Percentiles rank a stretch among this genome's conserved stretches.
Evolutionary conservation across 2,329 filamentous ascomycete species (phyloP).

Genomic region (Metarhizium robertsii): DNA sequence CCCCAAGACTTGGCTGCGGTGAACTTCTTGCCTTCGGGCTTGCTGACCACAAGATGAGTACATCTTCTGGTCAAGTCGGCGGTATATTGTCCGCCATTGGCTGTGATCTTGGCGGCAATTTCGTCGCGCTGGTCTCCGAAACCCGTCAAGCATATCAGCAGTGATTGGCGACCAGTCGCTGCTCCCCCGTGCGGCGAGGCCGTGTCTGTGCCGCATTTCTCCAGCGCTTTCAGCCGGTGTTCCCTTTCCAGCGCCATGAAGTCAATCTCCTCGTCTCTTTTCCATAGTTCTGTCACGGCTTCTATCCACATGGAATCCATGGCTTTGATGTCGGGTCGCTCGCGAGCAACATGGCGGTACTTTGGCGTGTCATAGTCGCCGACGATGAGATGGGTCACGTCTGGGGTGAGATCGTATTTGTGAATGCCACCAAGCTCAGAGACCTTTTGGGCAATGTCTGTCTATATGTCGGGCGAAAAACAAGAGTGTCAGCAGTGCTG

Average conservation of each 20-base stretch:
- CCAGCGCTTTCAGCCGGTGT: slow-evolving; percentile 55
- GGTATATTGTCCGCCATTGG: slow-evolving; percentile 74
- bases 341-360: slow-evolving; percentile 88
- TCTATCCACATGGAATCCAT: slow-evolving; percentile 80
- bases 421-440: slow-evolving; percentile 77
- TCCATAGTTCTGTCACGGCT: slow-evolving; percentile 71
- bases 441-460: slow-evolving; percentile 53
- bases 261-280: slow-evolving; percentile 69
- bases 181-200: slow-evolving; percentile 11
- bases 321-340: slow-evolving; percentile 75
- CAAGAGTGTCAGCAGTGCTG: slow-evolving; percentile 1
- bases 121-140: slow-evolving; percentile 56
- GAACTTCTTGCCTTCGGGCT: slow-evolving; percentile 82
- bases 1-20: slow-evolving; percentile 76
- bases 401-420: slow-evolving; percentile 87
- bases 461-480: slow-evolving; percentile 20
- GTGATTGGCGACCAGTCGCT: slow-evolving; percentile 24
- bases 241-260: slow-evolving; percentile 58
- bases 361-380: slow-evolving; percentile 85
- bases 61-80: slow-evolving; percentile 79
- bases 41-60: slow-evolving; percentile 77
- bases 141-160: slow-evolving; percentile 47
- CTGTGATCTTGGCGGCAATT: slow-evolving; percentile 57
- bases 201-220: slow-evolving; percentile 37
- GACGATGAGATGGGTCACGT: slow-evolving; percentile 90